These are phyloP conservation scores for Selenicereus undatus DNA, from an alignment of 148 eudicot species.

Conservation along the genomic window DNA sequence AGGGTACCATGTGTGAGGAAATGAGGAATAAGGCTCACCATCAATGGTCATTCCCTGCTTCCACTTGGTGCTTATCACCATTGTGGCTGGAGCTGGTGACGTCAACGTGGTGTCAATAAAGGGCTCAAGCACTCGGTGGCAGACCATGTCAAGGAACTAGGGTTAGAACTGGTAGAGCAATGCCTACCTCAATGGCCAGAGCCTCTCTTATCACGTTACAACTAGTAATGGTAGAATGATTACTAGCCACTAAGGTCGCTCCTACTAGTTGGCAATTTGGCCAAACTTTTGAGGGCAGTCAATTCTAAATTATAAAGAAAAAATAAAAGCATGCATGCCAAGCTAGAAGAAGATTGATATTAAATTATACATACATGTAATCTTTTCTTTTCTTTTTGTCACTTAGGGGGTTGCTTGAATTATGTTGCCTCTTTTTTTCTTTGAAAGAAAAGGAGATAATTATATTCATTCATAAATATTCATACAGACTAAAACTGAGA, in stretches of 20 bases:
- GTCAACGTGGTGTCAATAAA: not conserved
- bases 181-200: not conserved
- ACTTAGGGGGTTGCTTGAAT: too few species aligned
- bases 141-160: not conserved
- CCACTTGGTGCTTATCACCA: not conserved
- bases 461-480: too few species aligned
- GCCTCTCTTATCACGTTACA: not conserved
- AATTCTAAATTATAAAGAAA: not conserved
- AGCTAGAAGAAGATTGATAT: too few species aligned
- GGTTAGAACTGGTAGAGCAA: not conserved
- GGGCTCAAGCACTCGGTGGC: not conserved
- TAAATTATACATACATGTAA: too few species aligned
- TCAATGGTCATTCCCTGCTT: not conserved
- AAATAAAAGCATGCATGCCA: too few species aligned
- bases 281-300: not conserved
- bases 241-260: not conserved
- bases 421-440: too few species aligned
- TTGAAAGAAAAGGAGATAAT: too few species aligned
- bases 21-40: not conserved
- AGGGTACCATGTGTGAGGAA: not conserved
- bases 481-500: too few species aligned
- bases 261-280: not conserved
- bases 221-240: not conserved
- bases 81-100: not conserved
- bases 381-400: too few species aligned